Conservation (phyloP, 352 stramenopile genomes). For the Hyaloperonospora arabidopsidis region DNA sequence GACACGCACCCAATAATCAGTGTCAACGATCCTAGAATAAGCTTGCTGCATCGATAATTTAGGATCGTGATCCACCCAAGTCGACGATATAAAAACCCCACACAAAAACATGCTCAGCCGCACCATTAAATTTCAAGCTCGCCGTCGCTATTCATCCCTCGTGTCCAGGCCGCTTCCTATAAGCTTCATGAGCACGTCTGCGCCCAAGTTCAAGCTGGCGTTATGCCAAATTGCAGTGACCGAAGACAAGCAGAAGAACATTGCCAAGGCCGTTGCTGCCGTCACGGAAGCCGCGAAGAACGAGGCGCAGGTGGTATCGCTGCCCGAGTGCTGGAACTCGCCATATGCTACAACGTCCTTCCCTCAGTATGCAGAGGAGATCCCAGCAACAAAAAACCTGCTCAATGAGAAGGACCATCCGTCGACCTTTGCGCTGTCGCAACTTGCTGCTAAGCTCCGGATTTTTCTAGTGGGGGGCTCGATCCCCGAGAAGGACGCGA, state of each 20-base stretch:
- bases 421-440: conserved; percentile 83
- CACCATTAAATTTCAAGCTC: conserved; percentile 27
- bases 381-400: conserved; percentile 72
- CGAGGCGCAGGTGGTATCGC: conserved; percentile 82
- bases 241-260: conserved; percentile 78
- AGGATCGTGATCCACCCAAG: too few species aligned
- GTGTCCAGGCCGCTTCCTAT: conserved; percentile 8
- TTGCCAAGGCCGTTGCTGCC: conserved; percentile 59
- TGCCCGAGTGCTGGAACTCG: conserved; percentile 95
- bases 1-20: too few species aligned
- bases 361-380: conserved; percentile 93
- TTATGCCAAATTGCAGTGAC: conserved; percentile 94
- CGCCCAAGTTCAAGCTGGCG: conserved; percentile 84
- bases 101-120: conserved; percentile 16
- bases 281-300: conserved; percentile 65
- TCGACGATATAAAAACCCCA: too few species aligned
- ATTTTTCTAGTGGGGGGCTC: conserved; percentile 96
- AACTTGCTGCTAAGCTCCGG: conserved; percentile 83
- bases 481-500: conserved; percentile 87
- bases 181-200: conserved; percentile 36
- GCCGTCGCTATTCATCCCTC: conserved; percentile 13
- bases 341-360: conserved; percentile 97
- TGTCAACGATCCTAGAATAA: too few species aligned
- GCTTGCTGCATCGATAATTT: too few species aligned
- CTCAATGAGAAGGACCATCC: conserved; percentile 58